Conservation (phyloP, 441 rosid genomes). For the Mallotus japonicus region DNA sequence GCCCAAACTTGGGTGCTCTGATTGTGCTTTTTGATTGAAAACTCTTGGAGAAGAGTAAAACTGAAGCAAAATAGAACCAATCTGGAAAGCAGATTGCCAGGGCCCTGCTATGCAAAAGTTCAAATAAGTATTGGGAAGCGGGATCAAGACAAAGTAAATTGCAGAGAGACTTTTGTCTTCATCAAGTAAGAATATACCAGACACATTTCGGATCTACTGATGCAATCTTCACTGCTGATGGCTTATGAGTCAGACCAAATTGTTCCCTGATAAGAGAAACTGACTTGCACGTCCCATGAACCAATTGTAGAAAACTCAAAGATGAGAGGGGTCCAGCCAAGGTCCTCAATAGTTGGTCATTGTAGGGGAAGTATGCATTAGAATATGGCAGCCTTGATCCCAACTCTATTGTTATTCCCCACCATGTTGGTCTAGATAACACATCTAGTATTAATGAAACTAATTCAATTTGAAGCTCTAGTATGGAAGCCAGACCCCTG, state of each 20-base stretch:
- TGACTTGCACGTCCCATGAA: conserved; percentile 35
- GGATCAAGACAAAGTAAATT: neutral
- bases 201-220: conserved; percentile 51
- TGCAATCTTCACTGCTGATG: conserved; percentile 26
- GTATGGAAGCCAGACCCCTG: conserved; percentile 67
- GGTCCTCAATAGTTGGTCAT: conserved; percentile 39
- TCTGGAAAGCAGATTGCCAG: conserved; percentile 75
- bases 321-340: conserved; percentile 53
- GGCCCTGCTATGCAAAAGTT: conserved; percentile 52
- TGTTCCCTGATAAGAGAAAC: conserved; percentile 24
- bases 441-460: conserved; percentile 49
- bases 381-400: conserved; percentile 63
- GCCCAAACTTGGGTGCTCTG: conserved; percentile 22
- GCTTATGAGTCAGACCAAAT: conserved; percentile 26
- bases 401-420: conserved; percentile 63
- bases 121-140: neutral
- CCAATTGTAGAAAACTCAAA: conserved; percentile 39
- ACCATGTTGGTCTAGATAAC: conserved; percentile 60
- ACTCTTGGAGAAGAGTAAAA: conserved; percentile 46
- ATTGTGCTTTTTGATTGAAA: conserved; percentile 25
- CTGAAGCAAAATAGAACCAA: conserved; percentile 78
- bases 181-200: conserved; percentile 47
- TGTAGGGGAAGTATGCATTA: conserved; percentile 61
- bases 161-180: neutral
- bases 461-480: conserved; percentile 54